Evolutionary conservation across 164 flowering plant genomes (phyloP).

Genomic region (Santalum album): DNA sequence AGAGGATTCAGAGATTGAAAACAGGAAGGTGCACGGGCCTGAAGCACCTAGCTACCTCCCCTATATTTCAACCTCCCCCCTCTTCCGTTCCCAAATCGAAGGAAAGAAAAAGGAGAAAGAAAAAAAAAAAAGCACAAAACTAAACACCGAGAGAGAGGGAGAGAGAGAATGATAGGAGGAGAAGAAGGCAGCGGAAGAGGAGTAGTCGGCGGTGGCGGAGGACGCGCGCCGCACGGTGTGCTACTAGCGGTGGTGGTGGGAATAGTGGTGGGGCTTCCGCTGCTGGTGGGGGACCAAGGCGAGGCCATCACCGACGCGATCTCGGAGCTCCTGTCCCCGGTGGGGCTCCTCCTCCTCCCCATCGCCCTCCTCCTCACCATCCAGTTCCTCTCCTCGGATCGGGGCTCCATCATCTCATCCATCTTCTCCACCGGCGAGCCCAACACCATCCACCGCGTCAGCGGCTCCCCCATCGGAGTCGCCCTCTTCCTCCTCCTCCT

Average conservation of each 20-base stretch:
- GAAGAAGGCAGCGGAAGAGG: neutral
- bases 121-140: too few relatives aligned
- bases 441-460: constrained; percentile 69
- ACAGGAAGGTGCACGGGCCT: too few relatives aligned
- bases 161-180: neutral
- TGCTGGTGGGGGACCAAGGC: constrained; percentile 58
- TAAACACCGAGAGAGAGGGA: neutral
- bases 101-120: too few relatives aligned
- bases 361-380: constrained; percentile 57
- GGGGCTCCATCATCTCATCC: constrained; percentile 38
- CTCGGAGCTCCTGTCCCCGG: constrained; percentile 54
- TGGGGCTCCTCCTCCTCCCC: constrained; percentile 71
- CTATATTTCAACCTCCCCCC: too few relatives aligned
- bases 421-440: constrained; percentile 70
- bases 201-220: neutral
- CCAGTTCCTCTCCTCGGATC: constrained; percentile 78
- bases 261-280: constrained; percentile 36
- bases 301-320: constrained; percentile 61
- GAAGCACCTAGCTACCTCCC: too few relatives aligned
- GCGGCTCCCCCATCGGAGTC: constrained; percentile 87
- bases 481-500: constrained; percentile 60
- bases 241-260: constrained; percentile 55
- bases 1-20: too few relatives aligned
- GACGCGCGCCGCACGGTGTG: constrained; percentile 58
- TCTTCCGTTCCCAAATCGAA: too few relatives aligned